Conservation (phyloP, 2,329 filamentous ascomycete species). For the Colletotrichum scovillei region DNA sequence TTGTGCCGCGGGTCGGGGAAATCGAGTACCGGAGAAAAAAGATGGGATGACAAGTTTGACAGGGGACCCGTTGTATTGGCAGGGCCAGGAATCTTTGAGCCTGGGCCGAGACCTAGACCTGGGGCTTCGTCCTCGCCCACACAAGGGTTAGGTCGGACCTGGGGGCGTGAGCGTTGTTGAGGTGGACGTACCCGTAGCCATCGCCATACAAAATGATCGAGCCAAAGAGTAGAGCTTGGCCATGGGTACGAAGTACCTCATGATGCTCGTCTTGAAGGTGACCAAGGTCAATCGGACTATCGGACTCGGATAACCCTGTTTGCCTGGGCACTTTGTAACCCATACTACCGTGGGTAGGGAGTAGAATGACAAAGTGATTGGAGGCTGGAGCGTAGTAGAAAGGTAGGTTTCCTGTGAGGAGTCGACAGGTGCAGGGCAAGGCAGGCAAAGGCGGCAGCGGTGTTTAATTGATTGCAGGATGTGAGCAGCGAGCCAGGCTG, state of each 20-base stretch:
- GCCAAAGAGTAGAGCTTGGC: too few species aligned
- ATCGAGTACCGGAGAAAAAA: constrained; percentile 30
- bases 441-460: background rate
- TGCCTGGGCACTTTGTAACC: background rate
- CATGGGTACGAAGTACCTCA: too few species aligned
- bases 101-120: background rate
- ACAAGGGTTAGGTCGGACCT: background rate
- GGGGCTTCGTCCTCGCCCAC: background rate
- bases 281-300: background rate
- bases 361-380: background rate
- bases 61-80: constrained; percentile 4
- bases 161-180: background rate
- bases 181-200: background rate
- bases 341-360: background rate
- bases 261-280: background rate
- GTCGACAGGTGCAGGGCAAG: background rate
- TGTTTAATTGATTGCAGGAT: constrained; percentile 31
- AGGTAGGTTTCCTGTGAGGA: background rate
- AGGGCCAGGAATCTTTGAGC: constrained; percentile 10
- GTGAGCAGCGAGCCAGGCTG: constrained; percentile 22
- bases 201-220: too few species aligned
- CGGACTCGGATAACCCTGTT: background rate
- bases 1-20: constrained; percentile 33
- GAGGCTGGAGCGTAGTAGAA: background rate
- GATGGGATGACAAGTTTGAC: constrained; percentile 35